phyloP scores from a whole-genome alignment of 495 filamentous ascomycete species.

The Penicillium arizonense region DNA sequence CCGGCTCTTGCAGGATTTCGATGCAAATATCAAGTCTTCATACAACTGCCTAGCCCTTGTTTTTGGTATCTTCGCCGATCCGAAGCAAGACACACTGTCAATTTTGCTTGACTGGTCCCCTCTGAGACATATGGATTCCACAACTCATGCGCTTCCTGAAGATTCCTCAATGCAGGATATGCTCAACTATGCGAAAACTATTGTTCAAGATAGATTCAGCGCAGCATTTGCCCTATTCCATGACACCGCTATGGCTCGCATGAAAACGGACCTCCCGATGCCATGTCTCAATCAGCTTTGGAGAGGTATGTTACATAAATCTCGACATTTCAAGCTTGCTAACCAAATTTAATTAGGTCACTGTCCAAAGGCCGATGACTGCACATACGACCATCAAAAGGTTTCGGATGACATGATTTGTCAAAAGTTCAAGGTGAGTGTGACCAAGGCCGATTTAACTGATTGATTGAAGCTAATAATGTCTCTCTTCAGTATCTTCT shows the following conservation, averaged over 20 bases:
- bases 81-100: background rate
- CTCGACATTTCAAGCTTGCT: background rate
- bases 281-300: background rate
- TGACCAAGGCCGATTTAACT: background rate
- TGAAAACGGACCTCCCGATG: background rate
- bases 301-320: background rate
- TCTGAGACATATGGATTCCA: background rate
- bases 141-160: background rate
- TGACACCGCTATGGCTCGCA: background rate
- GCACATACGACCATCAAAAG: conserved; percentile 1
- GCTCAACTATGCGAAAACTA: background rate
- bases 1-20: background rate
- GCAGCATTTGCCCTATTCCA: background rate
- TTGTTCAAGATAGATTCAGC: conserved; percentile 1
- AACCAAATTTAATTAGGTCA: background rate
- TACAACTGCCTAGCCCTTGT: background rate
- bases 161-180: background rate
- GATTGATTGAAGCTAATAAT: background rate
- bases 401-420: background rate
- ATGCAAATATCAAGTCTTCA: background rate
- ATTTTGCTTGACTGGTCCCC: conserved; percentile 11
- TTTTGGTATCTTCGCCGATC: conserved; percentile 6
- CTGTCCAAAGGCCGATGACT: conserved; percentile 4
- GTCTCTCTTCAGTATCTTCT: conserved; percentile 1
- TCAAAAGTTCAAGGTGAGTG: background rate